phyloP scores from a whole-genome alignment of 306 rosid genomes.

The Senna siamea region DNA sequence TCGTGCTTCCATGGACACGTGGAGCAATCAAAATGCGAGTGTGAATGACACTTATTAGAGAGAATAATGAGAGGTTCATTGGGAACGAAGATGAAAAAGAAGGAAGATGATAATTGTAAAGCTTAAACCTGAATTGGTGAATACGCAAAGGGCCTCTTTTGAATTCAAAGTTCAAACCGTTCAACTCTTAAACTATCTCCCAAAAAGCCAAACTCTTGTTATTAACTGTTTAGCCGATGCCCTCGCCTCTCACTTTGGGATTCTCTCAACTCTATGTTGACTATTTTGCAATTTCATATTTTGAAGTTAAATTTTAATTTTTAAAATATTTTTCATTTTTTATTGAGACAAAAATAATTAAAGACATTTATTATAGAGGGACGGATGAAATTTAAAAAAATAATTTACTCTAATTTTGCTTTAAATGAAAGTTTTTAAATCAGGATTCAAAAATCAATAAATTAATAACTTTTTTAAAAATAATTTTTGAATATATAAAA shows the following conservation, averaged over 20 bases:
- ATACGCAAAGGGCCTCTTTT: slow-evolving; percentile 1
- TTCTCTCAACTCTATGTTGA: neutral
- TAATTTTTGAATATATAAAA: no score
- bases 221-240: neutral
- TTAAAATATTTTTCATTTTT: no score
- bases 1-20: neutral
- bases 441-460: no score
- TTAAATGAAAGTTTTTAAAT: no score
- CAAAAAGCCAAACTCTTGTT: neutral
- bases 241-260: neutral
- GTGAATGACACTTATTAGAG: neutral
- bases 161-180: neutral
- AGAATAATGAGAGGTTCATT: neutral
- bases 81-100: neutral
- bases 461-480: no score
- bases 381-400: no score
- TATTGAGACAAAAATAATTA: no score
- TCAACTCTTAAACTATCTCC: neutral
- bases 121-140: neutral
- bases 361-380: no score
- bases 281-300: no score
- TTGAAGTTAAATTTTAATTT: no score
- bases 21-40: slow-evolving; percentile 13
- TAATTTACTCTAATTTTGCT: no score
- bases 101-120: neutral